Percentiles rank a stretch among this genome's conserved stretches.
These are phyloP conservation scores for Alternaria longipes DNA, from an alignment of 2,329 filamentous ascomycete genomes.

Conservation along the genomic window DNA sequence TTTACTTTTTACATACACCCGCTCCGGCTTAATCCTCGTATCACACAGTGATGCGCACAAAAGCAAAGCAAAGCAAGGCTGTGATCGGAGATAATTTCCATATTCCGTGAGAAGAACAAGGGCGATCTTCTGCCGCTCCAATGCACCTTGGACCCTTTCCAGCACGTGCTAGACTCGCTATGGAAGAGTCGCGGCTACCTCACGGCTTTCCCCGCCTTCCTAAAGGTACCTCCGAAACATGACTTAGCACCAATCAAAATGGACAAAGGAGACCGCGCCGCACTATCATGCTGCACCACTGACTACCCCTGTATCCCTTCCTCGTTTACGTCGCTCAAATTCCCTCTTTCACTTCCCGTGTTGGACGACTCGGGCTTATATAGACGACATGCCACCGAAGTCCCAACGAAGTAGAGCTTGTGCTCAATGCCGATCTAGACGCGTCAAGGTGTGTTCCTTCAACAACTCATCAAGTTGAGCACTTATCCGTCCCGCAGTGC, in stretches of 20 bases:
- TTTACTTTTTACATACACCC: background rate
- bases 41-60: background rate
- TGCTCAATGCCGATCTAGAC: constrained; percentile 46
- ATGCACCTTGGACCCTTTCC: no score
- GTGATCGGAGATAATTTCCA: background rate
- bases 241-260: constrained; percentile 50
- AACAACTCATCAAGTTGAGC: background rate
- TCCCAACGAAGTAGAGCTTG: constrained; percentile 47
- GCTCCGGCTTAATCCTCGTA: background rate
- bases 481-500: constrained; percentile 24
- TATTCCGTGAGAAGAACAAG: no score
- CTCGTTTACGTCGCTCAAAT: constrained; percentile 19
- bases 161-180: no score
- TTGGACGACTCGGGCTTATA: background rate
- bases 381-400: constrained; percentile 29
- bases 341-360: constrained; percentile 24
- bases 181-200: background rate
- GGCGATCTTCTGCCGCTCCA: no score
- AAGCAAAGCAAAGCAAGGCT: background rate
- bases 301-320: background rate
- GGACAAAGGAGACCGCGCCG: background rate
- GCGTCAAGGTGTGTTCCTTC: constrained; percentile 41
- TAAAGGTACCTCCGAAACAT: constrained; percentile 33
- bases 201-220: background rate
- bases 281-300: background rate